Evolutionary conservation across 2,329 filamentous ascomycete species (phyloP).

Genomic region (Exserohilum turcica): DNA sequence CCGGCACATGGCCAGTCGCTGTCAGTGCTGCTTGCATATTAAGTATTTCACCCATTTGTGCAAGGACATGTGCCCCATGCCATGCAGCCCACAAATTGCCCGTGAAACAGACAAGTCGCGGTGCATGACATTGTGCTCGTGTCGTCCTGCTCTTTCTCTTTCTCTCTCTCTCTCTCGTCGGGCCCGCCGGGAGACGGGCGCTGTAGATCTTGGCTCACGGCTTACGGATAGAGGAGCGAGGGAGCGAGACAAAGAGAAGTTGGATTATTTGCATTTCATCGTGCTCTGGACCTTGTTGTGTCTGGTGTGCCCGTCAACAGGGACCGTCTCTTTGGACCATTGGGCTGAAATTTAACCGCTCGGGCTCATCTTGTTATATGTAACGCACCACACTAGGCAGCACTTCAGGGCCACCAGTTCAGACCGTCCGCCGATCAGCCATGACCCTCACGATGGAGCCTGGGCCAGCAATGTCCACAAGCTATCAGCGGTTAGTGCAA

Average conservation of each 20-base stretch:
- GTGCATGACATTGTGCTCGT: conserved; percentile 12
- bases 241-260: background rate
- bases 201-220: background rate
- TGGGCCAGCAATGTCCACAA: conserved; percentile 89
- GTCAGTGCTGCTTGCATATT: conserved; percentile 25
- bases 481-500: conserved; percentile 47
- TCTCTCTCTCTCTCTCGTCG: too few relatives aligned
- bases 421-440: conserved; percentile 94
- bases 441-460: conserved; percentile 91
- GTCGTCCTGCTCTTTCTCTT: too few relatives aligned
- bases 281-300: background rate
- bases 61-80: conserved; percentile 24
- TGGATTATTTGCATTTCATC: background rate
- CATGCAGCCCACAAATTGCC: conserved; percentile 15
- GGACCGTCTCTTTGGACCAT: background rate
- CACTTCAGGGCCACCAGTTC: conserved; percentile 28
- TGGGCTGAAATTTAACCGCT: background rate
- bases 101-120: conserved; percentile 3
- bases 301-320: background rate
- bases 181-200: background rate
- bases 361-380: background rate
- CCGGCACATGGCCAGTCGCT: conserved; percentile 23
- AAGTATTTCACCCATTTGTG: conserved; percentile 23
- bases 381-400: background rate
- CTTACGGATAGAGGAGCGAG: background rate